A percentile compares a stretch with the other conserved stretches of the same genome.
phyloP scores from a whole-genome alignment of 2,329 filamentous ascomycete species.

The Aspergillus costaricaensis region DNA sequence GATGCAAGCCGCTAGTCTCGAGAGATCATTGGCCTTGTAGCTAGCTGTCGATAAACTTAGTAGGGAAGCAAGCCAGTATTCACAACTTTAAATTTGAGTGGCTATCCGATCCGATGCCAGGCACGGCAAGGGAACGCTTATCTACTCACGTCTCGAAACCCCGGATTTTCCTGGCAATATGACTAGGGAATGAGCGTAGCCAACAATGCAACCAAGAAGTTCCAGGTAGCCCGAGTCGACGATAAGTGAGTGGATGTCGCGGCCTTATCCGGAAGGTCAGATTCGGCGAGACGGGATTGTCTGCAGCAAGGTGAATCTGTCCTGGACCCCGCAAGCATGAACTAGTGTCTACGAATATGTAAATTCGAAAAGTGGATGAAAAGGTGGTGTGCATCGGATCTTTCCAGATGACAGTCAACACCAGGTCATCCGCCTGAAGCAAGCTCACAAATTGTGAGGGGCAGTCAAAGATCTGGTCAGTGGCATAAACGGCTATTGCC shows the following conservation, averaged over 20 bases:
- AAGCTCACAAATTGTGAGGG: background rate
- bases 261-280: background rate
- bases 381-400: background rate
- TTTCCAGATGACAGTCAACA: background rate
- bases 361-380: background rate
- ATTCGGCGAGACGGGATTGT: background rate
- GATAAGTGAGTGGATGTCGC: background rate
- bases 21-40: background rate
- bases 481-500: background rate
- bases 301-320: background rate
- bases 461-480: background rate
- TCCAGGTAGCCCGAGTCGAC: background rate
- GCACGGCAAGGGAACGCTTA: conserved; percentile 9
- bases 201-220: background rate
- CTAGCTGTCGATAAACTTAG: background rate
- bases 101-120: conserved; percentile 7
- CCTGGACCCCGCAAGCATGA: background rate
- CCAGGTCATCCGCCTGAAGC: background rate
- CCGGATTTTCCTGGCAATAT: background rate
- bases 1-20: background rate
- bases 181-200: background rate
- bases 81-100: conserved; percentile 5
- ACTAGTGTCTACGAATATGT: background rate
- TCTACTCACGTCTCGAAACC: background rate
- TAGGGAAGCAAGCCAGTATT: background rate